Conservation (phyloP, 2,329 filamentous ascomycete species). For the Penicillium nordicum region DNA sequence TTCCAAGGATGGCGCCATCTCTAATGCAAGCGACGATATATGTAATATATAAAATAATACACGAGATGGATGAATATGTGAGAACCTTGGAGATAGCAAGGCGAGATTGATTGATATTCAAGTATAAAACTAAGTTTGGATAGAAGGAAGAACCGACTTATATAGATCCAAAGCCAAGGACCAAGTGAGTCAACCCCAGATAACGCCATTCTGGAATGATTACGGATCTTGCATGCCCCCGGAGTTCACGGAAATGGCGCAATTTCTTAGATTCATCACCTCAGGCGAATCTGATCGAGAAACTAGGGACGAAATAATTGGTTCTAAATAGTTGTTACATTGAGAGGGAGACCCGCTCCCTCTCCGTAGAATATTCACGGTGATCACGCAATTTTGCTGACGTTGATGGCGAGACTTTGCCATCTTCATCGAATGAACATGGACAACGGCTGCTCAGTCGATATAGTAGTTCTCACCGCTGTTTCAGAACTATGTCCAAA, state of each 20-base stretch:
- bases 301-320: background rate
- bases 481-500: background rate
- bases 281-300: background rate
- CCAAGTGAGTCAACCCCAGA: slow-evolving; percentile 19
- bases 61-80: background rate
- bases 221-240: slow-evolving; percentile 8
- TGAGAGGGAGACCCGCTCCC: background rate
- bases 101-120: background rate
- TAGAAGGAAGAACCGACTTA: slow-evolving; percentile 1
- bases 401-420: slow-evolving; percentile 23
- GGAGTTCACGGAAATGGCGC: slow-evolving; percentile 28
- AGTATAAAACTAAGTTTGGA: slow-evolving; percentile 8
- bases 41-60: background rate
- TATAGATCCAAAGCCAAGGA: background rate
- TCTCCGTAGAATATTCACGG: slow-evolving; percentile 10
- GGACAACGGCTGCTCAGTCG: background rate
- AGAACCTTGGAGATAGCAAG: background rate
- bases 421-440: slow-evolving; percentile 12
- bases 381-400: slow-evolving; percentile 26
- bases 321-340: background rate
- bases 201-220: slow-evolving; percentile 19
- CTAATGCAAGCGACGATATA: background rate
- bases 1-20: slow-evolving; percentile 35
- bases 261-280: slow-evolving; percentile 29
- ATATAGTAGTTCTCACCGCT: slow-evolving; percentile 14